Evolutionary conservation across 306 rosid genomes (phyloP).

Genomic region (Ormosia semicastrata): DNA sequence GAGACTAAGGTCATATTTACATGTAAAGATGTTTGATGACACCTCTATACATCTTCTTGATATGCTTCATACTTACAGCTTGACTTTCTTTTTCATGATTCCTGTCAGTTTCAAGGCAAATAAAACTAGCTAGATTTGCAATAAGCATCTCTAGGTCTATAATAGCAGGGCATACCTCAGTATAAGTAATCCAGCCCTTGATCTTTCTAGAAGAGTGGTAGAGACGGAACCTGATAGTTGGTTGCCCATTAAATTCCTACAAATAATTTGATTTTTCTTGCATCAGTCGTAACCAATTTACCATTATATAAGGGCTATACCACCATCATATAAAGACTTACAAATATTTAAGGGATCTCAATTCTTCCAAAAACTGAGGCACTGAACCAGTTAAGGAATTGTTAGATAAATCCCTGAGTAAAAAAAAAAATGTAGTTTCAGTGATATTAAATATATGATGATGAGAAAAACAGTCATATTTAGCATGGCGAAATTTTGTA

Average conservation of each 20-base stretch:
- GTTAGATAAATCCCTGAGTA: conserved; percentile 59
- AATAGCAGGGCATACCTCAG: conserved; percentile 44
- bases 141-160: neutral
- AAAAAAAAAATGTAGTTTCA: neutral
- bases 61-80: neutral
- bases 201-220: conserved; percentile 38
- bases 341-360: conserved; percentile 53
- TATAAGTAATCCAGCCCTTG: conserved; percentile 46
- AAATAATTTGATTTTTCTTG: conserved; percentile 5
- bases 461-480: neutral
- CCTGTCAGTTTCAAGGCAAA: neutral
- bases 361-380: conserved; percentile 53
- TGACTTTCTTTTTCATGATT: neutral
- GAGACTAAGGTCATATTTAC: neutral
- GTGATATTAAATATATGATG: neutral
- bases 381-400: conserved; percentile 57
- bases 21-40: neutral
- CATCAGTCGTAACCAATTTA: neutral
- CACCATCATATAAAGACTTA: conserved; percentile 35
- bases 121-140: neutral
- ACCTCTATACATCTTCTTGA: neutral
- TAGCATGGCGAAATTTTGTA: neutral
- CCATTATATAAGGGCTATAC: neutral
- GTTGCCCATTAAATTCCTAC: conserved; percentile 58
- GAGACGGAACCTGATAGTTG: conserved; percentile 60